Evolutionary conservation across 2,329 filamentous ascomycete genomes (phyloP).

Genomic region (Chalaropsis ovoidea): DNA sequence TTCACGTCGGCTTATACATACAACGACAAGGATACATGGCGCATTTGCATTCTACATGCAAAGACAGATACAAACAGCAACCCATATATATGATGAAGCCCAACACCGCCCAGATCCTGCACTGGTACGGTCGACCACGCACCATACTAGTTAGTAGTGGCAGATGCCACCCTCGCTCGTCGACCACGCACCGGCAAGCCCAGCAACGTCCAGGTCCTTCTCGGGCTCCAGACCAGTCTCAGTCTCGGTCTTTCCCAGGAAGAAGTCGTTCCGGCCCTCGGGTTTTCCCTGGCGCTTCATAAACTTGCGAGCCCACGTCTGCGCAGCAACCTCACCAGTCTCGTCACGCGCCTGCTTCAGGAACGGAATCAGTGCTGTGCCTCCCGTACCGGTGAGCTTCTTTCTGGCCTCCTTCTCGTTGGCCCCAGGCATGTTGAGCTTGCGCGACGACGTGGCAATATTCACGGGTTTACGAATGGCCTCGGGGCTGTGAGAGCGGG

Average conservation of each 20-base stretch:
- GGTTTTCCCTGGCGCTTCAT: constrained; percentile 45
- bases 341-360: constrained; percentile 94
- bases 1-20: not conserved
- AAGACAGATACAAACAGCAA: not conserved
- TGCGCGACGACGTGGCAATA: constrained; percentile 49
- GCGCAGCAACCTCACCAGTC: constrained; percentile 81
- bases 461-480: constrained; percentile 45
- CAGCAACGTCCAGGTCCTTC: constrained; percentile 45
- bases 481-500: constrained; percentile 49
- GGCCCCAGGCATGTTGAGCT: constrained; percentile 30
- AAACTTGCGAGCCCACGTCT: constrained; percentile 49
- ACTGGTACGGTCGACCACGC: constrained; percentile 68
- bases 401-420: constrained; percentile 20
- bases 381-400: constrained; percentile 72
- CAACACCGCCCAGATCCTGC: too few species aligned
- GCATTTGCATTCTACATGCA: not conserved
- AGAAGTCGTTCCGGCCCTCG: constrained; percentile 47
- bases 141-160: constrained; percentile 54
- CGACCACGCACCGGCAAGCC: constrained; percentile 78
- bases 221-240: constrained; percentile 33
- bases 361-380: constrained; percentile 88
- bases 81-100: not conserved
- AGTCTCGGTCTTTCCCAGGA: constrained; percentile 44
- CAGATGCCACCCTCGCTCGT: constrained; percentile 66
- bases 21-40: not conserved